These are phyloP conservation scores for Geopyxis carbonaria DNA, from an alignment of 495 filamentous ascomycete species.

Conservation along the genomic window DNA sequence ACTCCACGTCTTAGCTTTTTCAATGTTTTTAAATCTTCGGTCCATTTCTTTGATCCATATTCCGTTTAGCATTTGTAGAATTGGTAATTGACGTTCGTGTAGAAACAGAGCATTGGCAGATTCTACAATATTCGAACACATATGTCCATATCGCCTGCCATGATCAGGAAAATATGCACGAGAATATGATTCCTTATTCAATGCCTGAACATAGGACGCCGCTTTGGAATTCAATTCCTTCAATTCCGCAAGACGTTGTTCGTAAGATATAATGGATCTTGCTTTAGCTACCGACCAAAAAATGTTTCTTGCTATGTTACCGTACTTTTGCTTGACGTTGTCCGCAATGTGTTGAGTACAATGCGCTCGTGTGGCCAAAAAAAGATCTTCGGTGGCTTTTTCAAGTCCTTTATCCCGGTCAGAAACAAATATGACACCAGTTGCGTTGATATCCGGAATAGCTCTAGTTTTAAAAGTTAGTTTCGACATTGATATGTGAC, in stretches of 20 bases:
- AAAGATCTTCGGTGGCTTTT: not conserved
- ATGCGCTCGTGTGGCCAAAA: not conserved
- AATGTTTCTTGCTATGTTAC: not conserved
- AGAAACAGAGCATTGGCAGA: conserved; percentile 3
- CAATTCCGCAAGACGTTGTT: no score
- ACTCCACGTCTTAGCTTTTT: conserved; percentile 5
- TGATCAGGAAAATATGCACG: no score
- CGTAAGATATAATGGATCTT: no score
- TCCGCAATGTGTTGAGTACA: conserved; percentile 4
- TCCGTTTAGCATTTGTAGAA: conserved; percentile 1
- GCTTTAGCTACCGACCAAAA: conserved; percentile 7
- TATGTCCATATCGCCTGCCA: conserved; percentile 4
- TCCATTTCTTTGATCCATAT: conserved; percentile 11
- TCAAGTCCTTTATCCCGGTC: conserved; percentile 7
- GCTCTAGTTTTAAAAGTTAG: conserved; percentile 2
- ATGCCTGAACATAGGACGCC: no score
- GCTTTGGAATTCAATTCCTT: no score
- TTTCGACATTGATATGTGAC: no score
- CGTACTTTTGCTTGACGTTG: conserved; percentile 1
- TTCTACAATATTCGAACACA: conserved; percentile 9
- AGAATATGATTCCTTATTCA: no score
- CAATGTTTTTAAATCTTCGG: not conserved
- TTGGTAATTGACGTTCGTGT: conserved; percentile 1
- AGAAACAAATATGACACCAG: conserved; percentile 2
- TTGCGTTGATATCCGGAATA: conserved; percentile 4